Base-by-base conservation (phyloP, 305 asterid species). In the Andrographis paniculata region DNA sequence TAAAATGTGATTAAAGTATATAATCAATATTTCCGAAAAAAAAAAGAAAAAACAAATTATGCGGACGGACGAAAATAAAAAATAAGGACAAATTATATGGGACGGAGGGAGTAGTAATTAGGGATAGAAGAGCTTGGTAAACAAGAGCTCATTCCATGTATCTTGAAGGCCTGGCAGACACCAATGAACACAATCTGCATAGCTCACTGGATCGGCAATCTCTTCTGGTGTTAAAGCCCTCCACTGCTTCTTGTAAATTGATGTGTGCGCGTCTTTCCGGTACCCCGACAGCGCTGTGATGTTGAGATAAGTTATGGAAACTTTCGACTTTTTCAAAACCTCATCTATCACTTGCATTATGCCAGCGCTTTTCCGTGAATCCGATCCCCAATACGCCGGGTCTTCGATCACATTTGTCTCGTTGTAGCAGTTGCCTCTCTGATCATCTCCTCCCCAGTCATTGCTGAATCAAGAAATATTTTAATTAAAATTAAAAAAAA, bases 161-260 rank as follows among this genome's bases (percentile, higher is more conserved):
- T 80, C 92, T 50, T 65, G 92, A 14, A 80, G 63, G 0, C 93
- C 93, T 14, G 84, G 93, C 54, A 81, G 41, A 36, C 93, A 78
- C 93, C 93, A 81, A 38, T 75, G 87, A 1, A 56, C 52, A 12
- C 93, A 78, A 53, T 78, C 87, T 0, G 93, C 87, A 7, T 72
- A 78, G 59, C 75, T 64, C 5, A 1, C 45, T 0, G 87, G 87
- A 49, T 81, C 60, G 0, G 82, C 76, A 0, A 75, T 12, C 48
- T 72, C 79, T 14, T 81, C 66, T 0, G 69, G 65, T 0, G 78
- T 73, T 14, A 75, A 50, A 21, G 70, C 75, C 53, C 1, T 44
- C 82, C 80, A 68, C 14, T 81, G 87, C 57, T 80, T 63, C 82
- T 72, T 77, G 71, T 77, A 80, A 9, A 80, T 70, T 9, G 87